phyloP scores from a whole-genome alignment of 1,284 basidiomycete genomes.

The Boletus hoseneyae region DNA sequence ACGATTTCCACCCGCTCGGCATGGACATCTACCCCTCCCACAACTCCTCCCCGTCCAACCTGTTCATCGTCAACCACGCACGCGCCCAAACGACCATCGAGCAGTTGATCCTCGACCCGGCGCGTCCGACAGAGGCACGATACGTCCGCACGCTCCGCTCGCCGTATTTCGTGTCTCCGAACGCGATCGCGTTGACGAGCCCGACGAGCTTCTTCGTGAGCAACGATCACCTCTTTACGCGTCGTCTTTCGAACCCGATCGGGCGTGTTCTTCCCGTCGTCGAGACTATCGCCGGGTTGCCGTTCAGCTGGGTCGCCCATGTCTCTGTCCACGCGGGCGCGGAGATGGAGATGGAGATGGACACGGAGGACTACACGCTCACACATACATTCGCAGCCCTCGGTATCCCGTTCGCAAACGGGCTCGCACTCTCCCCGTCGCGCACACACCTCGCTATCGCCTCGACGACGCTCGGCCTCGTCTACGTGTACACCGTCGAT shows the following conservation, averaged over 20 bases:
- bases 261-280: conserved; percentile 48
- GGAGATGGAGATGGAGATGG: conserved; percentile 4
- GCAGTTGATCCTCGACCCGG: conserved; percentile 54
- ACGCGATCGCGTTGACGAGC: conserved; percentile 60
- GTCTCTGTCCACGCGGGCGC: conserved; percentile 38
- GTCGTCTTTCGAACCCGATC: conserved; percentile 49
- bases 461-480: conserved; percentile 44
- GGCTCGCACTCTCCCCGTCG: conserved; percentile 51
- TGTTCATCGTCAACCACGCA: conserved; percentile 66
- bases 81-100: conserved; percentile 56
- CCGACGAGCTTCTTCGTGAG: conserved; percentile 62
- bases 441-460: conserved; percentile 49
- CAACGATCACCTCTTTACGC: conserved; percentile 67
- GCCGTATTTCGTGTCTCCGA: conserved; percentile 57
- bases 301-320: conserved; percentile 57
- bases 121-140: conserved; percentile 38
- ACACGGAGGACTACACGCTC: conserved; percentile 8
- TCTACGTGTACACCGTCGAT: conserved; percentile 51
- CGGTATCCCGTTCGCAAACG: conserved; percentile 65
- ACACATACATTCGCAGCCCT: conserved; percentile 40
- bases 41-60: conserved; percentile 44
- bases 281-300: conserved; percentile 56
- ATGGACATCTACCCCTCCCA: conserved; percentile 48
- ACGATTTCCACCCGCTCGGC: conserved; percentile 60
- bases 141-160: conserved; percentile 57